Conservation (phyloP, 768 basidiomycete genomes). For the Suillus plorans region DNA sequence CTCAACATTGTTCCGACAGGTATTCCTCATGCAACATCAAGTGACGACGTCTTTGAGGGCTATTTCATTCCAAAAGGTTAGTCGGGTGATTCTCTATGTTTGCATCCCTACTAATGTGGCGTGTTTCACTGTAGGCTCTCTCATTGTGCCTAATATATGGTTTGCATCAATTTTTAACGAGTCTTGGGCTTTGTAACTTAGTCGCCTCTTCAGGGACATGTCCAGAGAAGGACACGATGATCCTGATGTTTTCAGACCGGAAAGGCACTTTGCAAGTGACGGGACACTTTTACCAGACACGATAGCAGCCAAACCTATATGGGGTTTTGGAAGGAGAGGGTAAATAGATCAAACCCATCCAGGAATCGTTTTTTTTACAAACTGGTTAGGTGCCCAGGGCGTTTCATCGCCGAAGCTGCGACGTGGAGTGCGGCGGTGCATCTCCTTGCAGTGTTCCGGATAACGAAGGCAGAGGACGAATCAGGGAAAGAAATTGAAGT, state of each 20-base stretch:
- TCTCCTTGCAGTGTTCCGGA: constrained; percentile 24
- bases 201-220: constrained; percentile 21
- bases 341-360: neutral
- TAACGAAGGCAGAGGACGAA: constrained; percentile 15
- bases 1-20: constrained; percentile 12
- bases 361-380: neutral
- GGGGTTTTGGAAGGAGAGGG: constrained; percentile 32
- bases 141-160: constrained; percentile 31
- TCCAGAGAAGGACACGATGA: constrained; percentile 32
- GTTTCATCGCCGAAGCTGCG: constrained; percentile 31
- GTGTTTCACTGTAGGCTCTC: neutral
- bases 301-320: constrained; percentile 25
- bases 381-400: constrained; percentile 22
- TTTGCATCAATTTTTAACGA: constrained; percentile 10
- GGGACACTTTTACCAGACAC: constrained; percentile 27
- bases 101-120: constrained; percentile 5
- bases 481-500: constrained; percentile 24
- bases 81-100: neutral
- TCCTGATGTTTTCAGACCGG: constrained; percentile 27
- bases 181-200: neutral
- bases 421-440: constrained; percentile 31
- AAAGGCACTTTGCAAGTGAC: constrained; percentile 24
- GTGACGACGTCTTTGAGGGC: constrained; percentile 46
- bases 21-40: constrained; percentile 26
- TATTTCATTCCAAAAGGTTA: constrained; percentile 38